Conservation (phyloP, 192 early-diverging fungal genomes). For the Mortierella hygrophila region DNA sequence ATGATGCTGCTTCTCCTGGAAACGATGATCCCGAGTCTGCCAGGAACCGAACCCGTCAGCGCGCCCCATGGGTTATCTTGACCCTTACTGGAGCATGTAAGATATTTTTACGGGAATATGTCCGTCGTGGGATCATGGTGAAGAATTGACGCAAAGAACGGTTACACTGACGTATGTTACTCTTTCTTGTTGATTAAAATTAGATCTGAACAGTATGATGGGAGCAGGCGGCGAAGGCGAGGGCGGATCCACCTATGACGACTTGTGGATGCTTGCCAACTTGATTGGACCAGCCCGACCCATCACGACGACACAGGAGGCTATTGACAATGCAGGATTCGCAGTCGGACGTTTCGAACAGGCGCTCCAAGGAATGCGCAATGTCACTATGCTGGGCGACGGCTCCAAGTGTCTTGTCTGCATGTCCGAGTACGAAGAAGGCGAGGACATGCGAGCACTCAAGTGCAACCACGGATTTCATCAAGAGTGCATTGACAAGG, state of each 20-base stretch:
- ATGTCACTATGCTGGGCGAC: conserved; percentile 44
- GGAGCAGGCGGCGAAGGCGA: conserved; percentile 29
- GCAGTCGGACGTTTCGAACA: conserved; percentile 45
- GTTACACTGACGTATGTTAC: background rate
- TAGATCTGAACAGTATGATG: conserved; percentile 50
- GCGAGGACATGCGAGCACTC: conserved; percentile 63
- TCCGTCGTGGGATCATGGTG: background rate
- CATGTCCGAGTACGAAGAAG: conserved; percentile 62
- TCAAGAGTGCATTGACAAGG: conserved; percentile 68
- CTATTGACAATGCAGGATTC: conserved; percentile 54
- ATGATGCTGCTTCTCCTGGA: conserved; percentile 6
- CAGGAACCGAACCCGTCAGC: conserved; percentile 16
- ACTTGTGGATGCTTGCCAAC: conserved; percentile 52
- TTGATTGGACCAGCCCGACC: conserved; percentile 59
- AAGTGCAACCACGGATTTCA: conserved; percentile 70
- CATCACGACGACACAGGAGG: conserved; percentile 59
- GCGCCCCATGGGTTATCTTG: conserved; percentile 47
- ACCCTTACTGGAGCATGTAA: conserved; percentile 49
- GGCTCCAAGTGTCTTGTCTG: conserved; percentile 63
- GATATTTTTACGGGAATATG: background rate
- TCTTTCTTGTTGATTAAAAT: background rate
- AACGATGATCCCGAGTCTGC: conserved; percentile 7
- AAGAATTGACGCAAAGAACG: background rate
- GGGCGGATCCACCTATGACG: conserved; percentile 53
- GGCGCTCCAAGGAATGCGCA: conserved; percentile 46